phyloP scores from a whole-genome alignment of 306 rosid genomes.

The Quillaja saponaria region DNA sequence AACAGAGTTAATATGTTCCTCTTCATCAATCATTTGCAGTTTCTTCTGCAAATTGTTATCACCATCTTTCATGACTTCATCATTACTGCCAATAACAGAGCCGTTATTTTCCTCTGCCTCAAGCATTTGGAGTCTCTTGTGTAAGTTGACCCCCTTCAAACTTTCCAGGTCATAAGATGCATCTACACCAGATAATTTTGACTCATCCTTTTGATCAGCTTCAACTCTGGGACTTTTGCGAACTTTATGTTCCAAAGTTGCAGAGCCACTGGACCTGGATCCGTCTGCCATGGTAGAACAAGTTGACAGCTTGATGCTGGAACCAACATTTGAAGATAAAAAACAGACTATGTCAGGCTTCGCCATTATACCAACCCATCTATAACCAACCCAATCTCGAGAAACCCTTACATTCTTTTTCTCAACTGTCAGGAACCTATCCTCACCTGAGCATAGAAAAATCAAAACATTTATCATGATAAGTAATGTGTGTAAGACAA shows the following conservation, averaged over 20 bases:
- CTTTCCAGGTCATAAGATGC: constrained; percentile 34
- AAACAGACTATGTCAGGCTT: constrained; percentile 51
- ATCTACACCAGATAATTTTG: constrained; percentile 33
- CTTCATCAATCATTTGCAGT: constrained; percentile 5
- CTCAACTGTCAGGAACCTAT: constrained; percentile 42
- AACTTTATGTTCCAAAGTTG: constrained; percentile 30
- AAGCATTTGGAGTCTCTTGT: constrained; percentile 38
- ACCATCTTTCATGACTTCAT: background rate
- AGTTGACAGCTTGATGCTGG: constrained; percentile 27
- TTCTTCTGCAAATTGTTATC: background rate
- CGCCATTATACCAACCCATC: constrained; percentile 57
- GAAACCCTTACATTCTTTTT: constrained; percentile 55
- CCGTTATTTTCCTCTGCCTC: constrained; percentile 34
- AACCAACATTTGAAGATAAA: constrained; percentile 40
- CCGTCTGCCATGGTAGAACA: constrained; percentile 31
- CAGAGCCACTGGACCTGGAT: constrained; percentile 30
- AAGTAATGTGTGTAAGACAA: constrained; percentile 9
- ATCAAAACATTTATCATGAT: constrained; percentile 34
- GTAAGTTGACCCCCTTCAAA: constrained; percentile 24
- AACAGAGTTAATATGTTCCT: constrained; percentile 1
- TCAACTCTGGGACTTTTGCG: constrained; percentile 29
- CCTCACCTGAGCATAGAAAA: constrained; percentile 57
- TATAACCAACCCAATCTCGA: constrained; percentile 63
- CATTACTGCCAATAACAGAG: constrained; percentile 25
- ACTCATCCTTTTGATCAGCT: constrained; percentile 39